phyloP scores from a whole-genome alignment of 2,329 filamentous ascomycete species.

The Diaporthe longicolla region DNA sequence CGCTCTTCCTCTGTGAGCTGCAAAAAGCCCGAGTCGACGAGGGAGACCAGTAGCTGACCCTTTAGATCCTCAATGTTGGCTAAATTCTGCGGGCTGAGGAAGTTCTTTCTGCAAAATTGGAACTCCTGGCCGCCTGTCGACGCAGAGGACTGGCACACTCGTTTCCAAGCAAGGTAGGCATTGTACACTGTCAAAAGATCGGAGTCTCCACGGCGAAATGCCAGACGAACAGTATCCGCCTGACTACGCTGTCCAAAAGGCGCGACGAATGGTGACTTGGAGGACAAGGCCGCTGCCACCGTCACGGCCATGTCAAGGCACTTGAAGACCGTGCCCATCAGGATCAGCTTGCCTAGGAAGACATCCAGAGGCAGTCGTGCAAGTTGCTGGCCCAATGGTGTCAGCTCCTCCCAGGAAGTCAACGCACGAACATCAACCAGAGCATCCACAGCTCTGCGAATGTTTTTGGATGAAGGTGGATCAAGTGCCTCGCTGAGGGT shows the following conservation, averaged over 20 bases:
- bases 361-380: constrained; percentile 93
- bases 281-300: constrained; percentile 91
- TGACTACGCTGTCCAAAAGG: constrained; percentile 88
- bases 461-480: constrained; percentile 91
- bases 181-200: constrained; percentile 95
- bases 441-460: constrained; percentile 91
- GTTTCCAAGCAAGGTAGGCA: constrained; percentile 91
- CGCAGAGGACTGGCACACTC: constrained; percentile 77
- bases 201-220: constrained; percentile 89
- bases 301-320: constrained; percentile 94
- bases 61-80: constrained; percentile 96
- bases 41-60: constrained; percentile 85
- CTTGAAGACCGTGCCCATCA: constrained; percentile 88
- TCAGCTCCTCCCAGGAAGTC: constrained; percentile 85
- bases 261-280: constrained; percentile 92
- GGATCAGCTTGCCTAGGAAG: constrained; percentile 92
- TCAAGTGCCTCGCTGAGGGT: constrained; percentile 91
- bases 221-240: constrained; percentile 82
- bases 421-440: constrained; percentile 93
- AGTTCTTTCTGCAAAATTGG: constrained; percentile 95
- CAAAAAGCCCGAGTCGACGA: constrained; percentile 89
- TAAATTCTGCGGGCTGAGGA: constrained; percentile 88
- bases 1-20: constrained; percentile 81
- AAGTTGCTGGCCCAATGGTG: constrained; percentile 86
- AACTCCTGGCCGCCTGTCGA: constrained; percentile 77